These are phyloP conservation scores for Capronia epimyces DNA, from an alignment of 2,329 filamentous ascomycete species.

Conservation along the genomic window DNA sequence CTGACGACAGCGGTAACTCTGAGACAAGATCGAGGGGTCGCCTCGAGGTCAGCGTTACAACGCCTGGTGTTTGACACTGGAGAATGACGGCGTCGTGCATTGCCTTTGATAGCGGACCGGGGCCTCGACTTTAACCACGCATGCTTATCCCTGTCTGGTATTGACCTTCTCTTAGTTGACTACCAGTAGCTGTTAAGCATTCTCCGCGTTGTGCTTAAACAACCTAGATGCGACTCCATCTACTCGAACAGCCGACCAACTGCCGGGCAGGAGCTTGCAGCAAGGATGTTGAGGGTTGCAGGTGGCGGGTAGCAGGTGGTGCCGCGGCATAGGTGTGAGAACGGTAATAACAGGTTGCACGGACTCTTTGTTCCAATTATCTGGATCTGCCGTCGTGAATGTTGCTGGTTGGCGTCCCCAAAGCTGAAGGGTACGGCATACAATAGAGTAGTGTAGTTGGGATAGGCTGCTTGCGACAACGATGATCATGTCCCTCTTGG, in stretches of 20 bases:
- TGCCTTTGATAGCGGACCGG: background rate
- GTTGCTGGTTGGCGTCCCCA: too few relatives aligned
- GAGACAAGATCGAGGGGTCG: slow-evolving; percentile 1
- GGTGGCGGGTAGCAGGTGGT: too few relatives aligned
- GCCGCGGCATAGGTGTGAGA: too few relatives aligned
- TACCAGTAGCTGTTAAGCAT: slow-evolving; percentile 10
- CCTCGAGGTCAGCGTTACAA: slow-evolving; percentile 14
- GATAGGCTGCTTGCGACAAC: too few relatives aligned
- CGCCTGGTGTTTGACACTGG: slow-evolving; percentile 4
- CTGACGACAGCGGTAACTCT: slow-evolving; percentile 4
- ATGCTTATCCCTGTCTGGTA: background rate
- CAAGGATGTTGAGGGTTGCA: background rate
- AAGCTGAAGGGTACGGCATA: too few relatives aligned
- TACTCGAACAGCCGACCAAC: background rate
- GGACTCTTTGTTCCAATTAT: too few relatives aligned
- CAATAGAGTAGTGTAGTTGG: too few relatives aligned
- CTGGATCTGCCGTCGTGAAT: too few relatives aligned
- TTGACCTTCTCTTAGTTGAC: slow-evolving; percentile 4
- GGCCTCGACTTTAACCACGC: background rate
- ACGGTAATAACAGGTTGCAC: too few relatives aligned
- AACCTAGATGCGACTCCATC: background rate
- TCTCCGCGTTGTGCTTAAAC: background rate
- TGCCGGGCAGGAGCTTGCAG: background rate
- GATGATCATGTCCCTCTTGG: too few relatives aligned
- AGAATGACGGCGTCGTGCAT: slow-evolving; percentile 8